A percentile compares a stretch with the other conserved stretches of the same genome.
Evolutionary conservation across 805 yeast genomes (phyloP).

Genomic region (Metschnikowia shivogae): DNA sequence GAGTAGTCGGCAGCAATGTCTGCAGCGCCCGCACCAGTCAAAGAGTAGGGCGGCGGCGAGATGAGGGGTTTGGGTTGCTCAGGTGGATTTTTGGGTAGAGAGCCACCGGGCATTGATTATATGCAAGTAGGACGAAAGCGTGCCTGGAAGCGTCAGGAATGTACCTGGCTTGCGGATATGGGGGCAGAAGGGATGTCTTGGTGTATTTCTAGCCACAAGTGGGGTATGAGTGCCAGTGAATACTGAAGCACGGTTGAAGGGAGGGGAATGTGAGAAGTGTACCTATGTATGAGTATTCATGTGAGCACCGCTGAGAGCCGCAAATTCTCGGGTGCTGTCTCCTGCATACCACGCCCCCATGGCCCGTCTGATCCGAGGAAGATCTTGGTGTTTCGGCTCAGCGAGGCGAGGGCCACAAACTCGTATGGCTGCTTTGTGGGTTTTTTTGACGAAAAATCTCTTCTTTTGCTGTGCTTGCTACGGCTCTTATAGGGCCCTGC

Average conservation of each 20-base stretch:
- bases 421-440: too few relatives aligned
- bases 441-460: too few relatives aligned
- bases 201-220: too few relatives aligned
- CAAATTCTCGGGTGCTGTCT: constrained; percentile 2
- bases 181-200: neutral
- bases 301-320: constrained; percentile 5
- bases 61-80: constrained; percentile 3
- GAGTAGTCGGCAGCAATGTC: constrained; percentile 7
- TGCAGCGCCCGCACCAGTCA: constrained; percentile 11
- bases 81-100: constrained; percentile 2
- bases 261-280: neutral
- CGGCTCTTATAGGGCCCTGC: too few relatives aligned
- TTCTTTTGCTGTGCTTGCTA: too few relatives aligned
- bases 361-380: neutral
- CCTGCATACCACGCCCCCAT: neutral
- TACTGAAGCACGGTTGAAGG: neutral
- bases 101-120: constrained; percentile 8
- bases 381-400: too few relatives aligned
- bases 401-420: too few relatives aligned
- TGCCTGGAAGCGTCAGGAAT: neutral
- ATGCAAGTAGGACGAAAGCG: constrained; percentile 1
- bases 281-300: neutral
- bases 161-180: neutral
- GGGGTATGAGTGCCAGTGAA: neutral
- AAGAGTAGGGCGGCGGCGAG: constrained; percentile 11